phyloP scores from a whole-genome alignment of 495 filamentous ascomycete species.

The Neurospora sp. region DNA sequence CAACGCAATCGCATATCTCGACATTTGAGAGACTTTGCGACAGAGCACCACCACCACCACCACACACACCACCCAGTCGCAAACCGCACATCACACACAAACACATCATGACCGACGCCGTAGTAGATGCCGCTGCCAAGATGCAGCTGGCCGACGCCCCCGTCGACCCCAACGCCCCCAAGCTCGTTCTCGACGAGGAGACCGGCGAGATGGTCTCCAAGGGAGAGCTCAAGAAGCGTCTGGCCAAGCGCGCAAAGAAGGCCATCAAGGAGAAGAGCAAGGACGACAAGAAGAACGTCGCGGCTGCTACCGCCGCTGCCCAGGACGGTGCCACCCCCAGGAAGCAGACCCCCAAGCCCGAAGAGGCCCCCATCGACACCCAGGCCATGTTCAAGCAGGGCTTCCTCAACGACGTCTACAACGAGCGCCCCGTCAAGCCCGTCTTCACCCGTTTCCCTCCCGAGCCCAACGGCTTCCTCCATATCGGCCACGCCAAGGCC shows the following conservation, averaged over 20 bases:
- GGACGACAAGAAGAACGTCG: constrained; percentile 9
- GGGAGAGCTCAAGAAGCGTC: constrained; percentile 53
- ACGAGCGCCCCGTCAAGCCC: constrained; percentile 56
- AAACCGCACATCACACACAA: background rate
- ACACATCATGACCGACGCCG: constrained; percentile 42
- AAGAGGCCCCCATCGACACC: constrained; percentile 46
- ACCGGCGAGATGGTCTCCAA: constrained; percentile 60
- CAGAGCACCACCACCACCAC: background rate
- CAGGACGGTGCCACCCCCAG: constrained; percentile 27
- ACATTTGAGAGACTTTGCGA: background rate
- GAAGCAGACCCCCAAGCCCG: constrained; percentile 30
- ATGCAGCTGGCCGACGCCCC: constrained; percentile 50
- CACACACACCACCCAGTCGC: background rate
- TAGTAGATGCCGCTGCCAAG: constrained; percentile 44
- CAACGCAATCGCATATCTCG: background rate
- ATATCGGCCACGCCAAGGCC: constrained; percentile 92
- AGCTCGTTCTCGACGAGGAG: constrained; percentile 54
- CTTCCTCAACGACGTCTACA: constrained; percentile 71
- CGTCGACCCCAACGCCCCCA: constrained; percentile 35
- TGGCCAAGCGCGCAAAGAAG: constrained; percentile 52
- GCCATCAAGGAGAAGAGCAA: constrained; percentile 40
- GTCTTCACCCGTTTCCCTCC: constrained; percentile 83
- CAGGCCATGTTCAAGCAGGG: constrained; percentile 76
- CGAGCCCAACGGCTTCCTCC: constrained; percentile 75
- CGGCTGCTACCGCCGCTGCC: background rate